These are phyloP conservation scores for Solanum acaule DNA, from an alignment of 257 asterid genomes.

Conservation along the genomic window DNA sequence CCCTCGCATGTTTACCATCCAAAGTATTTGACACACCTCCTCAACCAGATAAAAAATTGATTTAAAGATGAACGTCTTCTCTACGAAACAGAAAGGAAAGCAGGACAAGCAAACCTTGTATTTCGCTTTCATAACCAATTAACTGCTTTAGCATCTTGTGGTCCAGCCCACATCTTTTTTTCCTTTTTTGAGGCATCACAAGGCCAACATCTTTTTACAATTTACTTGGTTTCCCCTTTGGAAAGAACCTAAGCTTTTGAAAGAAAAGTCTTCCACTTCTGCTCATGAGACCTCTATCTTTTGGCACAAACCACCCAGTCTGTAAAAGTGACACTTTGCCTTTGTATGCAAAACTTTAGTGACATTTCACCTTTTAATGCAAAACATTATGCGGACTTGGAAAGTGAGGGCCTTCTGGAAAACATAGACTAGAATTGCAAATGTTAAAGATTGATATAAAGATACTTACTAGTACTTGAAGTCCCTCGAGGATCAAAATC, in stretches of 20 bases:
- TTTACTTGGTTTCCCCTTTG: not conserved
- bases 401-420: not conserved
- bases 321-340: not conserved
- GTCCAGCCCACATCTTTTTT: not conserved
- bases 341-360: not conserved
- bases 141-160: not conserved
- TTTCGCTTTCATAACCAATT: not conserved
- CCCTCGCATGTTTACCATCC: not conserved
- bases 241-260: not conserved
- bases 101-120: not conserved
- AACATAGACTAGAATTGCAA: not conserved
- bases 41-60: not conserved
- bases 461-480: slow-evolving; percentile 69
- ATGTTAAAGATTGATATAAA: not conserved
- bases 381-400: not conserved
- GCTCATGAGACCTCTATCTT: not conserved
- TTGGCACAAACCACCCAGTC: not conserved
- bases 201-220: not conserved
- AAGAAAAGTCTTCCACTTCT: not conserved
- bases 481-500: slow-evolving; percentile 96
- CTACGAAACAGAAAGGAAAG: not conserved
- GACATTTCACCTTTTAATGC: not conserved
- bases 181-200: not conserved
- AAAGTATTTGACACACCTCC: not conserved
- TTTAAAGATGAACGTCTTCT: not conserved